Evolutionary conservation across 768 basidiomycete genomes (phyloP).

Genomic region (Podaxis sp.): DNA sequence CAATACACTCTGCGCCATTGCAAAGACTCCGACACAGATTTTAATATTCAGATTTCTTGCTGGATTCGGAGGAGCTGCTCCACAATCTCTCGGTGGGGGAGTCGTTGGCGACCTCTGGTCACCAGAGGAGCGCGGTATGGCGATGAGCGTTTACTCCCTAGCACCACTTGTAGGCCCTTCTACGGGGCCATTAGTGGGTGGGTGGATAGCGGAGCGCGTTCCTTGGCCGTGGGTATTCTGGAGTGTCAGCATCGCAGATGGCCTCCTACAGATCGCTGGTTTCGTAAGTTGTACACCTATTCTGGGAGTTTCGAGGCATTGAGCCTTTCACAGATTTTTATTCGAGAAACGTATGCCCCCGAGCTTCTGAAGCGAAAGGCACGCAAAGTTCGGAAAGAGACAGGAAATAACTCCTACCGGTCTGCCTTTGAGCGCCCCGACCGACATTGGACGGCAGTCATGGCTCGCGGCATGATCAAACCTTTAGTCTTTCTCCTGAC

Average conservation of each 20-base stretch:
- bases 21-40: constrained; percentile 50
- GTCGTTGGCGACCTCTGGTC: constrained; percentile 53
- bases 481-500: constrained; percentile 54
- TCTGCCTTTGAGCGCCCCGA: constrained; percentile 41
- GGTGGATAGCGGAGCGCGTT: constrained; percentile 49
- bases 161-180: constrained; percentile 51
- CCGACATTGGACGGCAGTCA: constrained; percentile 42
- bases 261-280: constrained; percentile 44
- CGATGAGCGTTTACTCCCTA: constrained; percentile 52
- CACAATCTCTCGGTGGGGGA: constrained; percentile 61
- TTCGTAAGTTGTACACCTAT: constrained; percentile 35
- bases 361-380: constrained; percentile 46
- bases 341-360: constrained; percentile 47
- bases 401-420: constrained; percentile 30
- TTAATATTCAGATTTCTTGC: constrained; percentile 63
- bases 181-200: constrained; percentile 34
- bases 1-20: constrained; percentile 50
- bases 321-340: constrained; percentile 18
- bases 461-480: constrained; percentile 50
- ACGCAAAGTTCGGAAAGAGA: constrained; percentile 33
- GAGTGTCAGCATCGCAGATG: constrained; percentile 53
- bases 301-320: not conserved
- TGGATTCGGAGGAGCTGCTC: constrained; percentile 65
- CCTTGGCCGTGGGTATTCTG: constrained; percentile 67
- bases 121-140: constrained; percentile 52